Evolutionary conservation across 192 early-diverging fungal species (phyloP).

Genomic region (Linnemannia hyalina): DNA sequence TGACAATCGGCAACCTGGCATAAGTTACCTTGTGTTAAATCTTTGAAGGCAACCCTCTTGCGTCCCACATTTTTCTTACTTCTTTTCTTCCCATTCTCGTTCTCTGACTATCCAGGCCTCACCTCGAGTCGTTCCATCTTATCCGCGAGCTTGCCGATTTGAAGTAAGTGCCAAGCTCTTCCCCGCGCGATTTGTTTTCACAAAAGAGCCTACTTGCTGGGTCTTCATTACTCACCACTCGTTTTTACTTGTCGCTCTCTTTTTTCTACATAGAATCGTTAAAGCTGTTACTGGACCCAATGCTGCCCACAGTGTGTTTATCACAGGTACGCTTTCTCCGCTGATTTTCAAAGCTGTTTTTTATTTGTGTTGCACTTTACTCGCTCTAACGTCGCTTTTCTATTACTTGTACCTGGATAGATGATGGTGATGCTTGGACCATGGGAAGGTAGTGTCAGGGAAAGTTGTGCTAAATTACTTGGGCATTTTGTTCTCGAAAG

Average conservation of each 20-base stretch:
- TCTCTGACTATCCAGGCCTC: slow-evolving; percentile 25
- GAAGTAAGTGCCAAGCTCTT: slow-evolving; percentile 37
- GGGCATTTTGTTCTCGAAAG: neutral
- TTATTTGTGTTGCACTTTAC: neutral
- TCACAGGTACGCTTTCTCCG: slow-evolving; percentile 34
- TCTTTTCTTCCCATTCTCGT: neutral
- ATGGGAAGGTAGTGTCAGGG: slow-evolving; percentile 46
- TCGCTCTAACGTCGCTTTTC: neutral
- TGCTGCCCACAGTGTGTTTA: slow-evolving; percentile 57
- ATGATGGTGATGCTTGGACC: slow-evolving; percentile 58
- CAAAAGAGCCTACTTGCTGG: neutral
- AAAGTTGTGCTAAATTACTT: neutral
- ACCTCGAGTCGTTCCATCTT: slow-evolving; percentile 57
- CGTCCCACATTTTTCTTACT: too few species aligned
- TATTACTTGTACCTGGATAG: slow-evolving; percentile 1
- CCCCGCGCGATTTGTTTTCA: neutral
- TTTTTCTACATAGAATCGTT: slow-evolving; percentile 29
- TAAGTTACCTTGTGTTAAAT: too few species aligned
- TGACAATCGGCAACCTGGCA: neutral
- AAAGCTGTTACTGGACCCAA: slow-evolving; percentile 54
- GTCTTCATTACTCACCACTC: neutral
- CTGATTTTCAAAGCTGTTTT: neutral
- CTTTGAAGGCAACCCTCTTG: too few species aligned
- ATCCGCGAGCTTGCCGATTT: slow-evolving; percentile 62
- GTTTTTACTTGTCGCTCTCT: neutral